Conservation (phyloP, 2,329 filamentous ascomycete species). For the Aspergillus bombycis region DNA sequence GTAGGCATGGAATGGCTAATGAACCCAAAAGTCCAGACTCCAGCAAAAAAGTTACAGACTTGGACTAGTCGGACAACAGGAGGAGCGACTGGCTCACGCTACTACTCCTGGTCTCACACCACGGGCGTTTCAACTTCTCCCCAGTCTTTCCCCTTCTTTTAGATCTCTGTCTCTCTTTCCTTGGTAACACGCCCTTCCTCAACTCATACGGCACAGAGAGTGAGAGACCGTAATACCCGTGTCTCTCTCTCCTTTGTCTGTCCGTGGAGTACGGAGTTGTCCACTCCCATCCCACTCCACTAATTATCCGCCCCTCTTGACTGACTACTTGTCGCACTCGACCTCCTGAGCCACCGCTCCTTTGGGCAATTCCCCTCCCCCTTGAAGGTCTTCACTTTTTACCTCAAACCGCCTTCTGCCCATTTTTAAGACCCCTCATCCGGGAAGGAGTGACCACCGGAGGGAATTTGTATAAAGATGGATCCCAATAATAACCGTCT, state of each 20-base stretch:
- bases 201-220: neutral
- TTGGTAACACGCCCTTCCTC: neutral
- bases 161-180: neutral
- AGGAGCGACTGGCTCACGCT: neutral
- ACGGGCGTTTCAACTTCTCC: neutral
- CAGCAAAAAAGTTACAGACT: neutral
- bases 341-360: constrained; percentile 35
- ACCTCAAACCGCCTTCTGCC: constrained; percentile 10
- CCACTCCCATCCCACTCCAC: constrained; percentile 21
- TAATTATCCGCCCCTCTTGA: constrained; percentile 14
- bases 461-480: constrained; percentile 50
- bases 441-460: constrained; percentile 44
- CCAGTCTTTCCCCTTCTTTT: neutral
- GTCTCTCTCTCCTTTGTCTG: constrained; percentile 5
- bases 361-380: constrained; percentile 23
- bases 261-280: constrained; percentile 5
- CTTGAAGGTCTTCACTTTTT: constrained; percentile 18
- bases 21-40: constrained; percentile 9
- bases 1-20: constrained; percentile 3
- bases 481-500: constrained; percentile 58
- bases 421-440: constrained; percentile 8
- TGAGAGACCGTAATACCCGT: neutral
- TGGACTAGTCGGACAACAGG: constrained; percentile 1
- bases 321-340: constrained; percentile 9
- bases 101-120: neutral